Base-by-base conservation (phyloP, 2,329 filamentous ascomycete genomes). In the Penicillium sclerotiorum region DNA sequence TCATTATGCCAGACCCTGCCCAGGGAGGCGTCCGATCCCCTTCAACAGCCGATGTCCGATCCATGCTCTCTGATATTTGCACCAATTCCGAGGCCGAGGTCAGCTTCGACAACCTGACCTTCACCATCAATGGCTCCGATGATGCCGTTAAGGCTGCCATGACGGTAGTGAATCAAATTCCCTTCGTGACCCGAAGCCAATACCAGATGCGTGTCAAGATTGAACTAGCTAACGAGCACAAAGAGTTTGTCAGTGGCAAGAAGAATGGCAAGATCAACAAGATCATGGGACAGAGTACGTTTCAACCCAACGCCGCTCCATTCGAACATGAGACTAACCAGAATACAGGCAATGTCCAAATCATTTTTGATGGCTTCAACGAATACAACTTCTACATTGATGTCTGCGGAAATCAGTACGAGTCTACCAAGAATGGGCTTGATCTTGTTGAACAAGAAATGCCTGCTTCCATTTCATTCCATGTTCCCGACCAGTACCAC, bases 241-340 rank as follows among this genome's bases (percentile, higher is more conserved):
- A 99, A 73, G 94, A 99, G 68, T 99, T 99, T 69, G 94, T 99
- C 49, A 96, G 92, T 62, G 94, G 94, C 61, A 99, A 99, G 80
- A 99, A 99, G 80, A 99, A 99, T 64, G 94, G 94, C 73, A 99
- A 99, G 77, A 99, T 99, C 74, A 99, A 99, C 80, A 99, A 99
- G 80, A 99, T 99, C 66, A 99, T 99, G 94, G 94, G 93, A 20
- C 93, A 97, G 73, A 96, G 92, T 83, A 73, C 59, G 79, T 68
- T n/a, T 13, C n/a, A 18, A 2, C 11, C 22, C 62, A 27, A 15
- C 17, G 3, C 2, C 28, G 13, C 23, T 2, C 25, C 38, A 28
- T 22, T 49, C 66, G 8, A 30, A 25, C 8, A 13, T 46, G 41
- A 33, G 32, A 20, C 47, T 53, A 28, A 57, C 48, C 21, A 2